Base-by-base conservation (phyloP, 768 basidiomycete genomes). In the Tricholoma matsutake region DNA sequence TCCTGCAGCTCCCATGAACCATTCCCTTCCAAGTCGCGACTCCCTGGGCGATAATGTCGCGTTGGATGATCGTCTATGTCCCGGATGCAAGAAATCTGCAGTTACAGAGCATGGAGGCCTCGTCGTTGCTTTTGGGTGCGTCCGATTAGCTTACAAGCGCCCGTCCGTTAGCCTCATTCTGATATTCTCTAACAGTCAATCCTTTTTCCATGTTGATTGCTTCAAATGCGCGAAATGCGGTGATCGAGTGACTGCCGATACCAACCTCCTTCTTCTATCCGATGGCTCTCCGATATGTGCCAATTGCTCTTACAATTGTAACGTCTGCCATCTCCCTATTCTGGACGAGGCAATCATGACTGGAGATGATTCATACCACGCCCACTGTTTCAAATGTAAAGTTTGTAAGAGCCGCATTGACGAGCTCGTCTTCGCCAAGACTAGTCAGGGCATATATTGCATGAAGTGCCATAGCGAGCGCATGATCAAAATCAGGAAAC, bases 321-420 rank as follows among this genome's bases (percentile, higher is more conserved):
- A 90, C 70, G 89, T 98, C 60, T 99, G 97, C 78, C 87, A 88
- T 51, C 86, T 86, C 59, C 92, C 95, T 49, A 99, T 99, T 65
- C 88, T 96, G 59, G 96, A 99, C 77, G 97, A 99, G 71, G 97
- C 97, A 9, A 98, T 98, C 73, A 98, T 99, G 93, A 96, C 97
- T 6, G 97, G 94, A 62, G 95, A 99, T 74, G 97, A 98, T 72
- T 94, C 94, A 0, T 99, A 98, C 68, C 97, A 98, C 72, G 96
- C 97, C 5, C 91, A 95, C 64, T 99, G 97, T 77, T 99, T 99
- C 81, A 96, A 96, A 67, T 99, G 97, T 79, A 90, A 93, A 69
- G 89, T 94, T 56, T 99, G 97, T 79, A 86, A 86, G 72, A 89
- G 91, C 71, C 84, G 94, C 60, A 99, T 99, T 64, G 96, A 98